Evolutionary conservation across 148 eudicot species (phyloP), one percentile per base, ranked within the genome.

Genomic region (Cornus florida): DNA sequence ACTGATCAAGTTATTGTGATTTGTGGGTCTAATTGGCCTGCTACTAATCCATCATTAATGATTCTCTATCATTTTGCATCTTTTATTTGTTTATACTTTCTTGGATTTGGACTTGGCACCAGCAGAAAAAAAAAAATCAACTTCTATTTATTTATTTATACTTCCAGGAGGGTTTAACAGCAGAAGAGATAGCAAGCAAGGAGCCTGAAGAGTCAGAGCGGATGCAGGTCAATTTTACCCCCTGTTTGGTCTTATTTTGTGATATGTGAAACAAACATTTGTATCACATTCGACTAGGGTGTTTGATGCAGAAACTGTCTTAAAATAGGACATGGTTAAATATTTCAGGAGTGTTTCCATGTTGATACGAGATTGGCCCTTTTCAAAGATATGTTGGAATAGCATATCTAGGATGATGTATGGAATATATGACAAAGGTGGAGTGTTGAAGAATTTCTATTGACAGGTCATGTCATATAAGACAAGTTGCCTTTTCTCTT

Each of bases 101-200:
- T 75, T 38, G 35, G 46, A 69, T 56, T 22, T 75, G 19, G 32
- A 35, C 68, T 17, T 38, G 53, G 50, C 38, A 17, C 66, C 2
- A 9, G 53, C 24, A 22, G 69, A n/a, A 74, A 60, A 24, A 28
- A 73, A 73, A 39, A 24, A 7, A 14, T 32, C 33, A 23, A 50
- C 32, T 20, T 24, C 3, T 35, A 72, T 80, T 67, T 11, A 20
- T 77, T 70, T 65, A 28, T 22, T 28, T 64, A 65, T 12, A 35
- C 11, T 74, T 79, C 24, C 86, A 95, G 99, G 94, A 92, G 78
- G 99, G 97, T 74, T 86, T 96, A 81, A 96, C 99, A 48, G 86
- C 89, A 50, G 99, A 96, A 80, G 99, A 96, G 83, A 87, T 92
- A 70, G 90, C 93, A 46, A 89, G 90, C 75, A 90, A 88, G 83